Percentiles rank a stretch among this genome's conserved stretches.
phyloP scores from a whole-genome alignment of 345 rosid species.

The Psidium friedrichsthalianum region DNA sequence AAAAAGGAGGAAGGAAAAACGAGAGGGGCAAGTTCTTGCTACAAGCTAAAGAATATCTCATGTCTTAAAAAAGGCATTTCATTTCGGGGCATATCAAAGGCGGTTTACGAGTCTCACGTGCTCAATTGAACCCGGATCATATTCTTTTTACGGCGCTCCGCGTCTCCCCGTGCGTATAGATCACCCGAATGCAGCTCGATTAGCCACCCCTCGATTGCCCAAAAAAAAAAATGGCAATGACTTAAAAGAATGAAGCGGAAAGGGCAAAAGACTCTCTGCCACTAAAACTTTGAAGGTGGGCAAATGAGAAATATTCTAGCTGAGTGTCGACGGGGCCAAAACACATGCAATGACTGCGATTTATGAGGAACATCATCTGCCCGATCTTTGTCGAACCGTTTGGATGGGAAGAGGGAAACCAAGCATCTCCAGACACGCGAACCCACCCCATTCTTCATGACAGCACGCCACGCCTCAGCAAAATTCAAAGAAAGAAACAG shows the following conservation, averaged over 20 bases:
- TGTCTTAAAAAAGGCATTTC: not conserved
- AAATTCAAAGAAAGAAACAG: not conserved
- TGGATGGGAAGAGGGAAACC: not conserved
- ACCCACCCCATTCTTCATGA: not conserved
- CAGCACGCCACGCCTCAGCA: not conserved
- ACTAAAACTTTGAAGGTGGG: not conserved
- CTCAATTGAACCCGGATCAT: not conserved
- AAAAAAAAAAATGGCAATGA: not conserved
- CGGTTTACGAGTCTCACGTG: rapidly evolving
- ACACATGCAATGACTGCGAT: not conserved
- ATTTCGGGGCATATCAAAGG: not conserved
- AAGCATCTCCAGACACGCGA: not conserved
- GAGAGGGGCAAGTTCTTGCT: not conserved
- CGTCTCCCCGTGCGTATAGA: not conserved
- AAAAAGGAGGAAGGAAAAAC: not conserved
- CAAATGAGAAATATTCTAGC: not conserved
- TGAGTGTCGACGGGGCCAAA: not conserved
- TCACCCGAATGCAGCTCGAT: not conserved
- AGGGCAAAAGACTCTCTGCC: not conserved
- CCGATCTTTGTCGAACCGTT: not conserved
- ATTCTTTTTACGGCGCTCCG: not conserved
- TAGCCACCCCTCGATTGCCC: not conserved
- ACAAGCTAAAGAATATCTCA: not conserved
- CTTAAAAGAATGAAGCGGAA: not conserved
- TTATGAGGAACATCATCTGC: not conserved